Evolutionary conservation across 2,329 filamentous ascomycete species (phyloP).

Genomic region (Exophiala bonariae): DNA sequence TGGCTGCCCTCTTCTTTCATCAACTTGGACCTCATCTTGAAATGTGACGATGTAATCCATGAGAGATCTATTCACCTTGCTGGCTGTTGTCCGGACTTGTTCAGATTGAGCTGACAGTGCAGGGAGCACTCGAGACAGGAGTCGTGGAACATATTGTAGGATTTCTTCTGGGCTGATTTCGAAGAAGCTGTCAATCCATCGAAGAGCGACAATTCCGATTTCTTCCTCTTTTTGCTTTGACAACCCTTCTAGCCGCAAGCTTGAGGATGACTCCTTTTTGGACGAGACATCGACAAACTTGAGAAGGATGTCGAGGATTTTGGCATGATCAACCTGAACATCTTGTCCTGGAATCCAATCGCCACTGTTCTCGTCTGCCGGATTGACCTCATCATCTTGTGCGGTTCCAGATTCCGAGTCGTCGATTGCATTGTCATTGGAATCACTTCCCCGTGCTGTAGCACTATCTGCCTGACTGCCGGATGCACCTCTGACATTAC

Average conservation of each 20-base stretch:
- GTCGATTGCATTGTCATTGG: conserved; percentile 32
- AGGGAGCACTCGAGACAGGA: conserved; percentile 87
- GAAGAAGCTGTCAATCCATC: conserved; percentile 95
- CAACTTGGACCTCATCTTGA: conserved; percentile 56
- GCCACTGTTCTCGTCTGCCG: conserved; percentile 67
- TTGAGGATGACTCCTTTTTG: conserved; percentile 22
- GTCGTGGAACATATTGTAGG: conserved; percentile 86
- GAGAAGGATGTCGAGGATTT: conserved; percentile 88
- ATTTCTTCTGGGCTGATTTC: conserved; percentile 98
- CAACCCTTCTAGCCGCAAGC: conserved; percentile 27
- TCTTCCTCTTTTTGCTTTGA: conserved; percentile 69
- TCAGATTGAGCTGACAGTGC: conserved; percentile 92
- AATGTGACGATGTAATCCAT: conserved; percentile 94
- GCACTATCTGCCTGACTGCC: conserved; percentile 33
- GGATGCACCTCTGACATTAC: conserved; percentile 15
- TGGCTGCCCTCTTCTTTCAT: conserved; percentile 36
- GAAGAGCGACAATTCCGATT: conserved; percentile 82
- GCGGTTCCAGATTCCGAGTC: conserved; percentile 45
- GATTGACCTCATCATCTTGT: conserved; percentile 58
- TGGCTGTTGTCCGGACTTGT: conserved; percentile 82
- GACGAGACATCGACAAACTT: conserved; percentile 68
- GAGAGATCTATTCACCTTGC: conserved; percentile 82
- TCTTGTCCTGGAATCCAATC: conserved; percentile 98
- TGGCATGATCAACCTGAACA: conserved; percentile 88
- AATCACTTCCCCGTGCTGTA: conserved; percentile 20